phyloP scores from a whole-genome alignment of 2,329 filamentous ascomycete genomes.

The Cladosporium cucumerinum region DNA sequence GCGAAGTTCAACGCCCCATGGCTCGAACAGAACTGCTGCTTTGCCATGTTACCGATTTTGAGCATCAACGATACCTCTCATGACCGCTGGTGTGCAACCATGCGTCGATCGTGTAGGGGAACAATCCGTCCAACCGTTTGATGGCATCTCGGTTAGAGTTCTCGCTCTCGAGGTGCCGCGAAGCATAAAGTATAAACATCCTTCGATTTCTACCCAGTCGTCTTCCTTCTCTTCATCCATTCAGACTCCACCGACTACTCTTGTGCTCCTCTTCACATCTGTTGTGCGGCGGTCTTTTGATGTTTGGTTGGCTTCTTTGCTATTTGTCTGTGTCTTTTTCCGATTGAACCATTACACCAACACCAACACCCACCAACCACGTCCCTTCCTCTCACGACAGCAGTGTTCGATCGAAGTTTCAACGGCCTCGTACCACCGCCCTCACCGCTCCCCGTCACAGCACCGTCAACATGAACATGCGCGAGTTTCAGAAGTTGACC shows the following conservation, averaged over 20 bases:
- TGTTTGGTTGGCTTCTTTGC: constrained; percentile 6
- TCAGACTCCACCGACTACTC: constrained; percentile 10
- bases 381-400: background rate
- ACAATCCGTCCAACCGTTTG: constrained; percentile 2
- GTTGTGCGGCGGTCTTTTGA: constrained; percentile 12
- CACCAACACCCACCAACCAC: background rate
- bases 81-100: background rate
- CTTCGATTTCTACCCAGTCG: constrained; percentile 11
- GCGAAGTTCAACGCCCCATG: constrained; percentile 1
- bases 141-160: constrained; percentile 1
- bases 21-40: constrained; percentile 2
- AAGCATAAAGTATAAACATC: constrained; percentile 14
- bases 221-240: constrained; percentile 9
- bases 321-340: constrained; percentile 11
- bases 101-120: background rate
- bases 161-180: background rate
- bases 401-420: background rate
- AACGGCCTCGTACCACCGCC: background rate
- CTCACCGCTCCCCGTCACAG: background rate
- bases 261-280: constrained; percentile 8
- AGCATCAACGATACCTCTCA: background rate
- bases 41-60: constrained; percentile 13
- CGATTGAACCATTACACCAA: background rate
- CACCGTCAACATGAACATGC: background rate
- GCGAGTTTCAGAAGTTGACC: background rate